Evolutionary conservation across 2,329 filamentous ascomycete species (phyloP).

Genomic region (Laburnicola sp.): DNA sequence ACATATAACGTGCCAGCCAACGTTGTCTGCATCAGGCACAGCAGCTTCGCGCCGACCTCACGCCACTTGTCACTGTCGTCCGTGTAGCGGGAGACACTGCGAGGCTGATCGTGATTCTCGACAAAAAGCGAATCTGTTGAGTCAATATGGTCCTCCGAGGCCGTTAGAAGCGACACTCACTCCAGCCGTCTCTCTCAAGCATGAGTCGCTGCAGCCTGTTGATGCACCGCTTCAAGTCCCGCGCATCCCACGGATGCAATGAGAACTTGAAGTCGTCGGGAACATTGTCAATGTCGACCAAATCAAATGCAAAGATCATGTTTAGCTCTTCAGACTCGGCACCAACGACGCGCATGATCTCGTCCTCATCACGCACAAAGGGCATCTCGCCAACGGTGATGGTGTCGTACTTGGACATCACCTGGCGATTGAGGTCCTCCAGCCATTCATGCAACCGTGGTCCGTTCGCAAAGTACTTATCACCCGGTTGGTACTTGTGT

Average conservation of each 20-base stretch:
- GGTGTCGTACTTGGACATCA: slow-evolving; percentile 63
- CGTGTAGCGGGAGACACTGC: slow-evolving; percentile 53
- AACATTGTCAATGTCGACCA: slow-evolving; percentile 45
- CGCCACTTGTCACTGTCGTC: slow-evolving; percentile 53
- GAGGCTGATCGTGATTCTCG: slow-evolving; percentile 59
- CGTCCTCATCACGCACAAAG: slow-evolving; percentile 52
- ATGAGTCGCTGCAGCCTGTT: slow-evolving; percentile 43
- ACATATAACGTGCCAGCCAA: slow-evolving; percentile 54
- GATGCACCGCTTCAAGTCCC: slow-evolving; percentile 39
- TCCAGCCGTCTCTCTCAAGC: slow-evolving; percentile 50
- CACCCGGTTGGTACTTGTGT: slow-evolving; percentile 45
- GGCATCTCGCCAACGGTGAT: slow-evolving; percentile 70
- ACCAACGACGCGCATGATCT: slow-evolving; percentile 52
- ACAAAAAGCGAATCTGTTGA: slow-evolving; percentile 49
- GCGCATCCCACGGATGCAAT: slow-evolving; percentile 38
- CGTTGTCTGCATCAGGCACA: slow-evolving; percentile 54
- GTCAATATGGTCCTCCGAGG: not conserved
- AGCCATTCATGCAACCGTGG: slow-evolving; percentile 71
- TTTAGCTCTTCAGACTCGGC: slow-evolving; percentile 57
- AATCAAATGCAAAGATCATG: slow-evolving; percentile 66
- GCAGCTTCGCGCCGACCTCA: slow-evolving; percentile 53
- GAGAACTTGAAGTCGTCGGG: slow-evolving; percentile 43
- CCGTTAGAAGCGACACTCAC: no score
- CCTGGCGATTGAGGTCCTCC: slow-evolving; percentile 62
- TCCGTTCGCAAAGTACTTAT: slow-evolving; percentile 66